These are phyloP conservation scores for Crucihimalaya himalaica DNA, from an alignment of 345 rosid species.

Conservation along the genomic window DNA sequence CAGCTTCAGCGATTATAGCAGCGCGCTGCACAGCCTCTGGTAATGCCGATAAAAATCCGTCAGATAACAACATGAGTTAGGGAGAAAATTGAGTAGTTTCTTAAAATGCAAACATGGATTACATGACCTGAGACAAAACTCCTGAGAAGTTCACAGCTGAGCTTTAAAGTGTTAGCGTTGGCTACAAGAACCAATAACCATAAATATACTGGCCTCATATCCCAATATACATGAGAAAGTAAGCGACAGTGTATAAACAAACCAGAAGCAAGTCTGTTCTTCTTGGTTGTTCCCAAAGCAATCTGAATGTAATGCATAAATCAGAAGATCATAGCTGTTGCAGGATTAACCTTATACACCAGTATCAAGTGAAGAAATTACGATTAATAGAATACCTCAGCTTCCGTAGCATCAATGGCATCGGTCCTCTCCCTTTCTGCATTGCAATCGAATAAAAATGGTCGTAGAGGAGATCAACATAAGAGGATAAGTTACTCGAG, in stretches of 20 bases:
- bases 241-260: no score
- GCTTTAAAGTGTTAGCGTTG: no score
- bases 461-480: background rate
- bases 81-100: no score
- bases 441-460: background rate
- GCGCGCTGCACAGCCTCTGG: conserved; percentile 81
- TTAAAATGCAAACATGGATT: no score
- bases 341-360: conserved; percentile 5
- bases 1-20: conserved; percentile 70
- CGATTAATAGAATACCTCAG: conserved; percentile 51
- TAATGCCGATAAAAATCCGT: no score
- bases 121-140: no score
- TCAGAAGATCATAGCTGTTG: background rate
- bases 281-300: conserved; percentile 62
- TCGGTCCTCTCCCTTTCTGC: conserved; percentile 69
- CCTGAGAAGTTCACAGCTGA: no score
- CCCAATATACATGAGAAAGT: no score
- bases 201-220: no score
- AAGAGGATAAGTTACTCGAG: background rate
- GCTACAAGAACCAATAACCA: no score
- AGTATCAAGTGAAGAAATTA: background rate
- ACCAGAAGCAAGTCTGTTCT: conserved; percentile 76
- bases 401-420: conserved; percentile 50
- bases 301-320: conserved; percentile 42
- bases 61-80: no score